Evolutionary conservation across 2,329 filamentous ascomycete species (phyloP).

Genomic region (Verticillium nonalfalfae): DNA sequence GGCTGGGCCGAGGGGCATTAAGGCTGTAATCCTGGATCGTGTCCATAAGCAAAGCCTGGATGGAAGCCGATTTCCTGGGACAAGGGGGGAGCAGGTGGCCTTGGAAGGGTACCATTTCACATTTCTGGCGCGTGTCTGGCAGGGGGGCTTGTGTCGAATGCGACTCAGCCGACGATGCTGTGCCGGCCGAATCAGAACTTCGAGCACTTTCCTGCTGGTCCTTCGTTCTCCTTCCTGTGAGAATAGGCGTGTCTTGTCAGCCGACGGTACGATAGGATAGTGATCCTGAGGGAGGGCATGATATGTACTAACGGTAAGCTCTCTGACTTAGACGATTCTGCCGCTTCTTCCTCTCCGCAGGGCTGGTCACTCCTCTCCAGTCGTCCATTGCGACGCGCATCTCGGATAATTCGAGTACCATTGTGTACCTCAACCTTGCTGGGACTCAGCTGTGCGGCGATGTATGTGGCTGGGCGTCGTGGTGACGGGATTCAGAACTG

Average conservation of each 20-base stretch:
- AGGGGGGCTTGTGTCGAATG: no score
- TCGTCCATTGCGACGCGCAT: constrained; percentile 16
- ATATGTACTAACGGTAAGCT: constrained; percentile 5
- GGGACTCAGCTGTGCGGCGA: not conserved
- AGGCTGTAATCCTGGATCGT: constrained; percentile 2
- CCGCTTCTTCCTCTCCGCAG: constrained; percentile 11
- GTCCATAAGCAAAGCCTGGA: not conserved
- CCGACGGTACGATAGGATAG: no score
- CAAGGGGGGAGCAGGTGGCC: not conserved
- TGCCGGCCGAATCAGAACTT: not conserved
- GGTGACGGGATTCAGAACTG: not conserved
- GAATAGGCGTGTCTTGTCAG: no score
- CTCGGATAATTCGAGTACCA: constrained; percentile 2
- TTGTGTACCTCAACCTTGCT: not conserved
- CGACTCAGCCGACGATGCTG: no score
- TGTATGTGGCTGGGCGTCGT: not conserved
- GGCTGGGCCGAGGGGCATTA: constrained; percentile 2
- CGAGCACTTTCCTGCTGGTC: not conserved
- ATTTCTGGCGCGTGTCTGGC: not conserved
- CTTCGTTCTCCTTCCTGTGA: not conserved
- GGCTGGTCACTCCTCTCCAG: constrained; percentile 24
- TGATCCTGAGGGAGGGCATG: no score
- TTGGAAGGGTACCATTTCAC: not conserved
- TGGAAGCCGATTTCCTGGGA: not conserved
- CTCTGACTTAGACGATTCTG: constrained; percentile 10